Evolutionary conservation across 2,329 filamentous ascomycete genomes (phyloP).

Genomic region (Diplodia seriata): DNA sequence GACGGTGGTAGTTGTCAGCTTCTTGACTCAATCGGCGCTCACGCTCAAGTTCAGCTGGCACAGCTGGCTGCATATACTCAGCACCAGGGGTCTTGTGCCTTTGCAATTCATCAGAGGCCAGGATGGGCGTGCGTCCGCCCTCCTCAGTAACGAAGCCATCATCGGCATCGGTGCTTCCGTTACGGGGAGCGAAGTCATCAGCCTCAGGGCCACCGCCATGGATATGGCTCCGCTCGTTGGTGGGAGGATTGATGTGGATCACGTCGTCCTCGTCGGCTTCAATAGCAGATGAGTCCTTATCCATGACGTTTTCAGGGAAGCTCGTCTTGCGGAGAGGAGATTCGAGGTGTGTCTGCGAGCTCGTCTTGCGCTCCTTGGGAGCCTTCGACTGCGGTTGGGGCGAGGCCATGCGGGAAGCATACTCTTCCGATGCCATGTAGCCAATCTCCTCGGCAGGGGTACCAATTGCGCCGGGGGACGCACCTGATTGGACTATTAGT

Average conservation of each 20-base stretch:
- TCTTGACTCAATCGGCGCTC: slow-evolving; percentile 63
- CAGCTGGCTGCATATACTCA: slow-evolving; percentile 77
- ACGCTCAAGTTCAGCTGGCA: slow-evolving; percentile 67
- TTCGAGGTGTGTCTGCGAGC: slow-evolving; percentile 55
- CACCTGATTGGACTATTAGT: slow-evolving; percentile 64
- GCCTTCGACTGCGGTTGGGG: slow-evolving; percentile 61
- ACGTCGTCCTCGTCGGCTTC: slow-evolving; percentile 61
- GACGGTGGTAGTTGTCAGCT: slow-evolving; percentile 53
- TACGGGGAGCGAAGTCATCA: slow-evolving; percentile 58
- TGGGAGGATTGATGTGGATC: slow-evolving; percentile 79
- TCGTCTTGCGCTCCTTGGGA: slow-evolving; percentile 55
- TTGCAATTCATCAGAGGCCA: slow-evolving; percentile 85
- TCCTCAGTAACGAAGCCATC: slow-evolving; percentile 64
- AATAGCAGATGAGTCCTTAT: slow-evolving; percentile 38
- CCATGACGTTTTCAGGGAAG: slow-evolving; percentile 49
- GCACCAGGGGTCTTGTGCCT: slow-evolving; percentile 67
- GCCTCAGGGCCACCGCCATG: slow-evolving; percentile 58
- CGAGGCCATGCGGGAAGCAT: slow-evolving; percentile 76
- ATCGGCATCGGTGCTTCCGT: slow-evolving; percentile 54
- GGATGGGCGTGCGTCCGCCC: slow-evolving; percentile 76
- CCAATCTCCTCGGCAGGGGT: slow-evolving; percentile 92
- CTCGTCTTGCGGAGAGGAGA: slow-evolving; percentile 61
- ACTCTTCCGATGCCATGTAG: slow-evolving; percentile 86
- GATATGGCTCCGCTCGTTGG: slow-evolving; percentile 53
- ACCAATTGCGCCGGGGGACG: slow-evolving; percentile 66